Evolutionary conservation across 2,329 filamentous ascomycete genomes (phyloP).

Genomic region (Monosporascus sp.): DNA sequence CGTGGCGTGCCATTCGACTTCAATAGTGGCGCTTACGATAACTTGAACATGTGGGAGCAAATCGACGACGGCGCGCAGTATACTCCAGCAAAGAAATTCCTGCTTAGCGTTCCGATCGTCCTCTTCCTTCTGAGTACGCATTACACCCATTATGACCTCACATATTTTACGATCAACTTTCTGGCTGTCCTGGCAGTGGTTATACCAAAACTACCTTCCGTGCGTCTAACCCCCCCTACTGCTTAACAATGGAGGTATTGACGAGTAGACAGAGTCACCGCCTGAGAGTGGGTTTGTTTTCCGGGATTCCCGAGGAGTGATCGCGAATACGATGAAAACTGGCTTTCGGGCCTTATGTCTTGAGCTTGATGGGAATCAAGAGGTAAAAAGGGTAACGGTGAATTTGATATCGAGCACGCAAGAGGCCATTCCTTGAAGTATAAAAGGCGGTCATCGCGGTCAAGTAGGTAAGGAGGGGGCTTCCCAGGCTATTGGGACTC

Average conservation of each 20-base stretch:
- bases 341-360: slow-evolving; percentile 9
- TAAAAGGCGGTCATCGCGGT: background rate
- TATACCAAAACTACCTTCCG: slow-evolving; percentile 92
- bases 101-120: slow-evolving; percentile 88
- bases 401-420: background rate
- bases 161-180: slow-evolving; percentile 97
- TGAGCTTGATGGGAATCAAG: slow-evolving; percentile 9
- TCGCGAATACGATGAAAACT: background rate
- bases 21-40: slow-evolving; percentile 97
- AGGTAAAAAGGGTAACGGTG: background rate
- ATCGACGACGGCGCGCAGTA: slow-evolving; percentile 99
- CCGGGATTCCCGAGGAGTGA: slow-evolving; percentile 58
- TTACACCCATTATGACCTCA: slow-evolving; percentile 96
- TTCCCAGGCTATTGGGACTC: background rate
- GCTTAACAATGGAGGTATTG: slow-evolving; percentile 18
- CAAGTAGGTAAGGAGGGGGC: background rate
- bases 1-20: slow-evolving; percentile 98
- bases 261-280: slow-evolving; percentile 60
- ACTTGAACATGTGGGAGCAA: slow-evolving; percentile 99
- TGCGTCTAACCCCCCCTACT: slow-evolving; percentile 45
- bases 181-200: slow-evolving; percentile 87
- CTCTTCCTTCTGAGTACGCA: slow-evolving; percentile 96
- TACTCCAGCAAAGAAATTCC: slow-evolving; percentile 96
- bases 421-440: background rate
- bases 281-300: slow-evolving; percentile 71